Conservation (phyloP, 805 yeast species). For the Isabelozyma heimii region DNA sequence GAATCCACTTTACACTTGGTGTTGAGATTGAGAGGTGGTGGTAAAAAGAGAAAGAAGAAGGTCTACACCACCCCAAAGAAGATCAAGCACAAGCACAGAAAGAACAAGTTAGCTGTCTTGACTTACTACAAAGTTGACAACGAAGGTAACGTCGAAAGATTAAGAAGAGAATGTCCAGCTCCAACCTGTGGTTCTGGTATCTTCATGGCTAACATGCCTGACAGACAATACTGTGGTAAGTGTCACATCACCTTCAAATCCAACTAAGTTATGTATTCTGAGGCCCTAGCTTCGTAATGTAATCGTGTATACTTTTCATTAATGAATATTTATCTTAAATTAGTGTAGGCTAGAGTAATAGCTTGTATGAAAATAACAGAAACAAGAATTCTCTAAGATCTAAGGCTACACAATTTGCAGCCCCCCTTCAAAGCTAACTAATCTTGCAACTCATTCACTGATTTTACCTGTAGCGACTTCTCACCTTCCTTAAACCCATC, state of each 20-base stretch:
- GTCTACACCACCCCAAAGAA: constrained; percentile 99
- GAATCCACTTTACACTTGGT: constrained; percentile 97
- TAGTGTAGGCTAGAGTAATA: not conserved
- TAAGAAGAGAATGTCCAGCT: constrained; percentile 96
- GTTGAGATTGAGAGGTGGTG: constrained; percentile 94
- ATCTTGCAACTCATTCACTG: no score
- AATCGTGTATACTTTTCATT: not conserved
- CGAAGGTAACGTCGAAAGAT: constrained; percentile 97
- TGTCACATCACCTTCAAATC: constrained; percentile 91
- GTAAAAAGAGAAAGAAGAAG: constrained; percentile 99
- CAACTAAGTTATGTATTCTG: constrained; percentile 10
- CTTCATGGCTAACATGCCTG: constrained; percentile 98
- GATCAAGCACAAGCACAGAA: constrained; percentile 99
- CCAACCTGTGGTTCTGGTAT: constrained; percentile 97
- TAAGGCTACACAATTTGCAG: no score
- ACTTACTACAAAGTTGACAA: constrained; percentile 99
- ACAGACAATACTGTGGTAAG: constrained; percentile 99
- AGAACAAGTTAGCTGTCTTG: constrained; percentile 98
- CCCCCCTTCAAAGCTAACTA: no score
- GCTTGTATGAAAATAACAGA: not conserved
- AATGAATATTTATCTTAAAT: not conserved
- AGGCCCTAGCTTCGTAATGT: not conserved
- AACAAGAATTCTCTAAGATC: no score
- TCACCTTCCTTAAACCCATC: no score
- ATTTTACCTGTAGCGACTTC: no score